Base-by-base conservation (phyloP, 768 basidiomycete species). In the Mycena epipterygia region DNA sequence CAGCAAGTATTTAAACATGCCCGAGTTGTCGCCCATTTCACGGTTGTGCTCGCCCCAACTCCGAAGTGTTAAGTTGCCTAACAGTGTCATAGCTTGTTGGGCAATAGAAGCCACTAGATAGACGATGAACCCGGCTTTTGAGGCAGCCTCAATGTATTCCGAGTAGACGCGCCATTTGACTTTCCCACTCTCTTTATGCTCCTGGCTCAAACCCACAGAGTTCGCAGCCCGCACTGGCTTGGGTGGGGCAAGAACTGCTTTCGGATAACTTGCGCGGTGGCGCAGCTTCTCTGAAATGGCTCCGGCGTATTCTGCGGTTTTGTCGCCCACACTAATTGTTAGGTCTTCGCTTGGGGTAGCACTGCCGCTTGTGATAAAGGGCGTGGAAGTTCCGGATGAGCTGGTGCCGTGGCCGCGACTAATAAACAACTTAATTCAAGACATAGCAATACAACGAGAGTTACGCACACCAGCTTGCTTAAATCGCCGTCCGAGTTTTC, bases 21-120 rank as follows among this genome's bases (percentile, higher is more conserved):
- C 89, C 1, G 82, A 78, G 61, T 92, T 94, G 51, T 78, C 79
- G 13, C 91, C 92, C 1, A 77, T 80, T 73, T 85, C 83, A 5
- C 86, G 84, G 72, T 97, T 97, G 68, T 91, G 88, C 76, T 95
- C 93, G 11, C 93, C 91, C 95, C 95, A 97, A 56, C 86, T 83
- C 42, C 94, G 88, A n/a, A 97, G 82, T 51, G 92, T 89, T 35
- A 90, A 80, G 30, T 89, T 93, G 0, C 88, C 87, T 13, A 86
- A 63, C 33, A 96, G 89, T 0, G 88, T 86, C 12, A 87, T 76
- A 7, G 83, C 86, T 78, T 97, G 95, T 64, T 89, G 85, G 17
- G 80, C 68, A 49, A 89, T 58, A 6, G 87, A 89, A 9, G 86
- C 82, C 25, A 91, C 56, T 9, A 96, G 70, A 71, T 93, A 92